These are phyloP conservation scores for Wickerhamomyces chambardii DNA, from an alignment of 805 yeast species.

Conservation along the genomic window DNA sequence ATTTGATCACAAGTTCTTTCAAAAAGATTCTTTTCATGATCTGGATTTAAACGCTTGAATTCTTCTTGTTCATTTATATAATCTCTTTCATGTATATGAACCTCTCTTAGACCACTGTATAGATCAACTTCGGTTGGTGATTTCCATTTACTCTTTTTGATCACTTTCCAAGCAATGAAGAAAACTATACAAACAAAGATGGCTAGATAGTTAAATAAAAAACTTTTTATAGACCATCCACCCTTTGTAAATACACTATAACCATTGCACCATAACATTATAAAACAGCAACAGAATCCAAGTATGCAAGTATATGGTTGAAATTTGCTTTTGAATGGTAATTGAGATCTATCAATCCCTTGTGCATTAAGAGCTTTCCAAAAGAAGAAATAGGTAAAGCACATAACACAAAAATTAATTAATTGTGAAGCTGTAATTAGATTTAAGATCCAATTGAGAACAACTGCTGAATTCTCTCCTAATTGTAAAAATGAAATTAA, in stretches of 20 bases:
- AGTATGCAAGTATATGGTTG: slow-evolving; percentile 52
- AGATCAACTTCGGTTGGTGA: slow-evolving; percentile 43
- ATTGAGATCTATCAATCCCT: slow-evolving; percentile 30
- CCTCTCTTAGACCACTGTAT: slow-evolving; percentile 41
- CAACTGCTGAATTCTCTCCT: slow-evolving; percentile 48
- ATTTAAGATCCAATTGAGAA: slow-evolving; percentile 65
- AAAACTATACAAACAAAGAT: slow-evolving; percentile 45
- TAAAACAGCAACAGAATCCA: slow-evolving; percentile 34
- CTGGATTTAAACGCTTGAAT: slow-evolving; percentile 14
- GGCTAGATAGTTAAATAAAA: slow-evolving; percentile 67
- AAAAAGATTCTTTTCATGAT: slow-evolving; percentile 10
- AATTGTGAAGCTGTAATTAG: slow-evolving; percentile 64
- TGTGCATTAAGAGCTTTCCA: slow-evolving; percentile 50
- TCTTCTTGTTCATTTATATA: slow-evolving; percentile 10
- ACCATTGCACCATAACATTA: slow-evolving; percentile 56
- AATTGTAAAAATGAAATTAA: slow-evolving; percentile 58
- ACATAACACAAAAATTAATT: slow-evolving; percentile 48
- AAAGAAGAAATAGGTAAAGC: slow-evolving; percentile 53
- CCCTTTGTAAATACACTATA: slow-evolving; percentile 65
- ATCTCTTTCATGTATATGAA: slow-evolving; percentile 45
- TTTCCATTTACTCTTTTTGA: slow-evolving; percentile 37
- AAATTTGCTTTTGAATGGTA: slow-evolving; percentile 44
- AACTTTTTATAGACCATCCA: slow-evolving; percentile 49
- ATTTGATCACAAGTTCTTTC: slow-evolving; percentile 10
- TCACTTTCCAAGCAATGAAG: slow-evolving; percentile 43